These are phyloP conservation scores for Daedaleopsis sinensis DNA, from an alignment of 768 basidiomycete genomes.

Conservation along the genomic window DNA sequence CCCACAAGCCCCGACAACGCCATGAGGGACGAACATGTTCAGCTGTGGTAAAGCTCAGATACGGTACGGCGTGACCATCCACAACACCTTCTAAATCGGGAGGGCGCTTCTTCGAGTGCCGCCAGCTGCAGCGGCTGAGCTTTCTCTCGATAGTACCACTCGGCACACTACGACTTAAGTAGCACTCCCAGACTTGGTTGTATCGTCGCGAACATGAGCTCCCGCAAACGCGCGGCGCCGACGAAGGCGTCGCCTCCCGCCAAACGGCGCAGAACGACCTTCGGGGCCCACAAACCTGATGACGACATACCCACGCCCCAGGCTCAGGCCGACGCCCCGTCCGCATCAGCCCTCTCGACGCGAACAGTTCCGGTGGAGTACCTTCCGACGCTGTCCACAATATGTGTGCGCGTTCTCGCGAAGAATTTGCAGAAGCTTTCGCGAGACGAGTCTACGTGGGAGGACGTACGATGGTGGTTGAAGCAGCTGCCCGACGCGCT, in stretches of 20 bases:
- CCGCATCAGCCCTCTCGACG: constrained; percentile 54
- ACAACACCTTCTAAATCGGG: background rate
- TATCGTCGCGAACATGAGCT: background rate
- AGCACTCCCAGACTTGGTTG: no score
- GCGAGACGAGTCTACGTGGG: constrained; percentile 42
- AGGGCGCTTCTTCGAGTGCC: background rate
- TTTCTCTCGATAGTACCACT: background rate
- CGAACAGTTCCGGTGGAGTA: constrained; percentile 38
- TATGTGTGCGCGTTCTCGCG: constrained; percentile 58
- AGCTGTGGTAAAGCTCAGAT: no score
- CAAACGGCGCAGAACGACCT: constrained; percentile 32
- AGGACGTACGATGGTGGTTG: constrained; percentile 42
- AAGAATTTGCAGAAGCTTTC: constrained; percentile 45
- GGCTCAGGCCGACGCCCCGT: constrained; percentile 41
- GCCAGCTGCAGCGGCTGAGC: background rate
- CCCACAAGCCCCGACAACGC: background rate
- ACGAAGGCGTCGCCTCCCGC: constrained; percentile 1
- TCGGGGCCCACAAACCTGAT: constrained; percentile 1
- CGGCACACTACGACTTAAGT: no score
- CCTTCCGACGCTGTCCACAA: constrained; percentile 48
- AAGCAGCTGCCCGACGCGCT: constrained; percentile 54
- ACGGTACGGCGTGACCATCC: no score
- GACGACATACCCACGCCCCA: constrained; percentile 44
- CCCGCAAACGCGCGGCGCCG: background rate
- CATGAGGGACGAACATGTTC: no score